Conservation (phyloP, 768 basidiomycete genomes). For the Multifurca ochricompacta region DNA sequence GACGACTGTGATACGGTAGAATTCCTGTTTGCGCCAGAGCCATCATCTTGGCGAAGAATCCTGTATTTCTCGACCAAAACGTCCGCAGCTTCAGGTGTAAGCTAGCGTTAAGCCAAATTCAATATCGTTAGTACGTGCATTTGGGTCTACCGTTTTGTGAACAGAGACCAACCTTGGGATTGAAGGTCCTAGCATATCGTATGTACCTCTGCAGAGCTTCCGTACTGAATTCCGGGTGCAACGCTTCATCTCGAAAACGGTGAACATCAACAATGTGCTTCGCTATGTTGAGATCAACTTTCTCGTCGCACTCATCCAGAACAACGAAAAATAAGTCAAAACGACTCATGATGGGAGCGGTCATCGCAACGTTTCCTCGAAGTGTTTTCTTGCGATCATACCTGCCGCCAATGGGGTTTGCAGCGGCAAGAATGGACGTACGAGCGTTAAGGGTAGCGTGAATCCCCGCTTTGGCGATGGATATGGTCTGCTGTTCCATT, state of each 20-base stretch:
- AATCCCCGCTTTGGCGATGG: constrained; percentile 98
- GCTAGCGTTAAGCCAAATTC: constrained; percentile 36
- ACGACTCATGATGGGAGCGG: constrained; percentile 97
- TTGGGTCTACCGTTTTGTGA: background rate
- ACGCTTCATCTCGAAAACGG: constrained; percentile 89
- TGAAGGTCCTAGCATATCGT: constrained; percentile 94
- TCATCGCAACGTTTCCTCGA: constrained; percentile 93
- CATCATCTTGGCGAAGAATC: constrained; percentile 85
- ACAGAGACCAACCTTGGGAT: constrained; percentile 65
- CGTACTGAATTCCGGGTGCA: constrained; percentile 94
- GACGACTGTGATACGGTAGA: constrained; percentile 98
- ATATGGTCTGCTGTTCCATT: constrained; percentile 99
- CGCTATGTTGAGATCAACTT: constrained; percentile 87
- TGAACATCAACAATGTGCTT: constrained; percentile 98
- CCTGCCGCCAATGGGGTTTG: constrained; percentile 94
- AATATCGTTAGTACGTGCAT: background rate
- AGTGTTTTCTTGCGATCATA: constrained; percentile 94
- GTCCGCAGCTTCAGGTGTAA: constrained; percentile 88
- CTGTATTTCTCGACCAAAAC: constrained; percentile 95
- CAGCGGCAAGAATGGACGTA: constrained; percentile 95
- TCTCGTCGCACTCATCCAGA: constrained; percentile 92
- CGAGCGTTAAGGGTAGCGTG: constrained; percentile 97
- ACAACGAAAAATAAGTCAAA: constrained; percentile 98
- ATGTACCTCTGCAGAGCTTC: constrained; percentile 96
- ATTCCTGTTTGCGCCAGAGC: constrained; percentile 78